Conservation (phyloP, 306 rosid species). For the Glycyrrhiza uralensis region DNA sequence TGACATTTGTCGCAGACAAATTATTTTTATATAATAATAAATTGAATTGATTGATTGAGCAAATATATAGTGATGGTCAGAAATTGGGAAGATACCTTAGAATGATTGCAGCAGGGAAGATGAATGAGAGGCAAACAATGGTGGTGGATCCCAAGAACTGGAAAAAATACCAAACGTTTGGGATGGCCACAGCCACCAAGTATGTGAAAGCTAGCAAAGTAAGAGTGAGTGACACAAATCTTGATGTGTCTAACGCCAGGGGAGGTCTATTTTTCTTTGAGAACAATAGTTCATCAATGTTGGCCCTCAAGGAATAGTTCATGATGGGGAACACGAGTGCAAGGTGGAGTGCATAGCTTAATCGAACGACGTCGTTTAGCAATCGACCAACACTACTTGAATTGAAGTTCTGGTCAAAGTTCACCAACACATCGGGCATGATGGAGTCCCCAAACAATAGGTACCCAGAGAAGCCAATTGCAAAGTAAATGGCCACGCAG, state of each 20-base stretch:
- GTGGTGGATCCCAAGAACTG: conserved; percentile 70
- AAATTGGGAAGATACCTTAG: conserved; percentile 37
- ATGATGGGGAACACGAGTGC: conserved; percentile 56
- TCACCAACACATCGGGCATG: conserved; percentile 49
- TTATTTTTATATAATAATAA: too few species aligned
- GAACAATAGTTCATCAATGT: conserved; percentile 53
- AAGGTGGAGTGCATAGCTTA: conserved; percentile 62
- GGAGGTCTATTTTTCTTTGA: conserved; percentile 23
- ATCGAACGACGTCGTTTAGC: conserved; percentile 43
- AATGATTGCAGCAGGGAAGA: conserved; percentile 52
- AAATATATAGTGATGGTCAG: background rate
- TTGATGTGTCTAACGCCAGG: conserved; percentile 36
- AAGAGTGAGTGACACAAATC: conserved; percentile 47
- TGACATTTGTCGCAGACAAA: too few species aligned
- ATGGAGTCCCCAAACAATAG: conserved; percentile 54
- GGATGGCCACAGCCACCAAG: conserved; percentile 50
- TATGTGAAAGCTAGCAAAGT: conserved; percentile 34
- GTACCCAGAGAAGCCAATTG: conserved; percentile 60
- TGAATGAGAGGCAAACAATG: conserved; percentile 43
- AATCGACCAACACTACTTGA: conserved; percentile 19
- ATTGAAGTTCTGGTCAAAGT: conserved; percentile 48
- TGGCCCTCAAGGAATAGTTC: conserved; percentile 47
- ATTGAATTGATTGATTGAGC: background rate
- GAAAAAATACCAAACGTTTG: conserved; percentile 56
- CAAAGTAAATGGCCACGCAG: conserved; percentile 42